These are phyloP conservation scores for Stentor coeruleus DNA, from an alignment of 73 alveolate genomes.

Conservation along the genomic window DNA sequence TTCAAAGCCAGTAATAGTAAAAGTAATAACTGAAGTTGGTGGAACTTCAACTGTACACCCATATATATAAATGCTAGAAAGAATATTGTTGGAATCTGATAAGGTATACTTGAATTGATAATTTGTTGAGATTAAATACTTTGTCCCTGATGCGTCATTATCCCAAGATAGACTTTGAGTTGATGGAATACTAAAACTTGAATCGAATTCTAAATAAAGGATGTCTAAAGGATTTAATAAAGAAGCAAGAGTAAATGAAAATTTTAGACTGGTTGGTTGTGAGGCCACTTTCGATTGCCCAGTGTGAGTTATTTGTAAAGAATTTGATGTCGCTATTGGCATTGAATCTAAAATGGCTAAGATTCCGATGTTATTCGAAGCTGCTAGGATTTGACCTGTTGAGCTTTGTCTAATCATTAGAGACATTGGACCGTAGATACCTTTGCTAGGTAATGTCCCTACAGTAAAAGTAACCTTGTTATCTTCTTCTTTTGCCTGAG, in stretches of 20 bases:
- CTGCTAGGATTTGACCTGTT: not conserved
- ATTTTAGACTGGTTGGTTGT: too few relatives aligned
- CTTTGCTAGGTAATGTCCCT: too few relatives aligned
- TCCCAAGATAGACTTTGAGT: not conserved
- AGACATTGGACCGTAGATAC: not conserved
- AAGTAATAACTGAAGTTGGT: not conserved
- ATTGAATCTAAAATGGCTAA: not conserved
- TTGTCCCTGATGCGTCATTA: not conserved
- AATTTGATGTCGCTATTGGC: not conserved
- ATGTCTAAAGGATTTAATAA: not conserved
- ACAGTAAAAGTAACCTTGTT: too few relatives aligned
- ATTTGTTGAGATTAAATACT: not conserved
- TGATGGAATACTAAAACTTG: too few relatives aligned
- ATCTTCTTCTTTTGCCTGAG: too few relatives aligned
- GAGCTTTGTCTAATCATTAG: not conserved
- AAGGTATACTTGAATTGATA: too few relatives aligned
- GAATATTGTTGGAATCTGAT: not conserved
- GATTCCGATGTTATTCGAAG: not conserved
- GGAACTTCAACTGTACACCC: not conserved
- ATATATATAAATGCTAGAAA: too few relatives aligned
- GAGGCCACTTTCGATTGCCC: not conserved
- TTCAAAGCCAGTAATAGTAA: not conserved
- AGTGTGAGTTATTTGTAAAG: not conserved
- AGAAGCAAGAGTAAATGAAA: not conserved
- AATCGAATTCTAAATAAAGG: not conserved